Percentiles rank a stretch among this genome's conserved stretches.
These are phyloP conservation scores for Pleurotus pulmonarius DNA, from an alignment of 768 basidiomycete genomes.

Conservation along the genomic window DNA sequence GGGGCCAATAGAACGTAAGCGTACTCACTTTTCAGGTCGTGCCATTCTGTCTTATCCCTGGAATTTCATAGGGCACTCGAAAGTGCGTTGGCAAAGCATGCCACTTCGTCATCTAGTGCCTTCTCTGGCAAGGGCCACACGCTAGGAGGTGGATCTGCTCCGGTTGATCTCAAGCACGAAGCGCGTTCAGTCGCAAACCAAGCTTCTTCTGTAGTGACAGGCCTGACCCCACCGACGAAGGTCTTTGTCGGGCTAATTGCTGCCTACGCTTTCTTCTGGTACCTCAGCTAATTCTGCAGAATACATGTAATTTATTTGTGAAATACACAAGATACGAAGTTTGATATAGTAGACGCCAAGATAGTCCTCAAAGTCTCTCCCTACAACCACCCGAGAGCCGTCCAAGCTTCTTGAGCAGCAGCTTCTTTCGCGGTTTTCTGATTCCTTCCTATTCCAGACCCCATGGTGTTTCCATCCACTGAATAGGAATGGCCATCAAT, in stretches of 20 bases:
- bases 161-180: slow-evolving; percentile 29
- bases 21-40: slow-evolving; percentile 16
- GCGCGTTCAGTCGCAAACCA: slow-evolving; percentile 28
- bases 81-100: slow-evolving; percentile 49
- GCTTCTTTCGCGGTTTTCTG: slow-evolving; percentile 69
- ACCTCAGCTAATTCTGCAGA: slow-evolving; percentile 28
- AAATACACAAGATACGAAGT: too few species aligned
- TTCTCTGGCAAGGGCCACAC: slow-evolving; percentile 77
- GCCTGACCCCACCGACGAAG: slow-evolving; percentile 66
- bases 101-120: slow-evolving; percentile 36
- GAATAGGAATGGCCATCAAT: too few species aligned
- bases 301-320: slow-evolving; percentile 19
- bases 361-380: too few species aligned
- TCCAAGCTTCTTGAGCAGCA: slow-evolving; percentile 58
- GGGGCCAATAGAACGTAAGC: slow-evolving; percentile 65
- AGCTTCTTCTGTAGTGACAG: slow-evolving; percentile 33
- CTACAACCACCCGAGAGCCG: slow-evolving; percentile 43
- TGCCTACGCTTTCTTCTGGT: slow-evolving; percentile 62
- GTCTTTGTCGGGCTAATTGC: slow-evolving; percentile 58
- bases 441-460: slow-evolving; percentile 49
- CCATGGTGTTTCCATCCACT: slow-evolving; percentile 53
- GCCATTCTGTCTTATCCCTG: not conserved
- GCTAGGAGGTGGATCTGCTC: slow-evolving; percentile 48
- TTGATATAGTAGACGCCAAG: too few species aligned
- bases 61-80: slow-evolving; percentile 53